Evolutionary conservation across 257 asterid genomes (phyloP), one percentile per base, ranked within the genome.

Genomic region (Thymus mandschuricus): DNA sequence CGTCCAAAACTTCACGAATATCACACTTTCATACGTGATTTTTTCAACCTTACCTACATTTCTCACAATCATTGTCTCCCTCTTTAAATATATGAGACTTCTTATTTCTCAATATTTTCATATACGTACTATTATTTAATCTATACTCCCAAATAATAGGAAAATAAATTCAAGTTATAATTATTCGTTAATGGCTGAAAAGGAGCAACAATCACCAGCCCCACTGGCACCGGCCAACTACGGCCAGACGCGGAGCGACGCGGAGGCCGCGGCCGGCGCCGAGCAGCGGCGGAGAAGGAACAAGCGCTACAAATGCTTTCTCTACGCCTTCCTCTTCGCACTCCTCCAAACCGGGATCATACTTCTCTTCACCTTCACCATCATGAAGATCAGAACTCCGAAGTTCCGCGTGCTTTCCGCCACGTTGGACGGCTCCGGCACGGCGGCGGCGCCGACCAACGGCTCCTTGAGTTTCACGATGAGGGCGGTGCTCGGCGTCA

Each of bases 351-450:
- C 81, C 1, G 79, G 67, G 3, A 41, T 83, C n/a, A 66, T 81
- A n/a, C 48, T 79, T 3, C 15, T 80, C 0, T 83, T 78, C 75
- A 34, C 84, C 0, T 31, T 80, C 5, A 80, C 83, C 71, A 15
- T 84, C 4, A 40, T 82, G 78, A 81, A 79, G 43, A 11, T 81
- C 70, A 71, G 72, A 69, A 75, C 81, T 5, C 91, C 87, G 2
- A 75, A 71, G 13, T 79, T 81, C 6, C 75, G 80, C 51, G 33
- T 86, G 5, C 76, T 3, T 4, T 64, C 84, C 0, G 83, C 79
- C 54, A 13, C 51, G 44, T 52, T 74, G 6, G 55, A 60, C 5
- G 69, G 31, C 64, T 41, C 79, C 48, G 59, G 3, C 45, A 31
- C 68, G 21, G 38, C 30, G 13, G 35, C 38, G 10, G 2, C 28